Evolutionary conservation across 805 yeast species (phyloP).

Genomic region (Saccharomycopsis schoenii): DNA sequence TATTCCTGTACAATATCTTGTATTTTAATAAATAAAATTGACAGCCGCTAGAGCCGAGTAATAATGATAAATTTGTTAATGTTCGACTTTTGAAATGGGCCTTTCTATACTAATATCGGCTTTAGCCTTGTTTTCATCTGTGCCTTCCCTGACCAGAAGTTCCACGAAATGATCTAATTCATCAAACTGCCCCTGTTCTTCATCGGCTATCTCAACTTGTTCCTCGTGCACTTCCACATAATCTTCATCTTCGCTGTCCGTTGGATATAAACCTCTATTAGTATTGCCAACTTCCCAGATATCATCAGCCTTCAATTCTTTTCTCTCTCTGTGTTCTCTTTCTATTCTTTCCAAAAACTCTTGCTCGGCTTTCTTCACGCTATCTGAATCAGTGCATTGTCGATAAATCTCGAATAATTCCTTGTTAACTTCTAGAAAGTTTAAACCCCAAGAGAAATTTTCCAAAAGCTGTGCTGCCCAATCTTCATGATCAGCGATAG

Average conservation of each 20-base stretch:
- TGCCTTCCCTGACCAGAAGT: too few relatives aligned
- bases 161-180: too few relatives aligned
- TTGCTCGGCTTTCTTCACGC: conserved; percentile 62
- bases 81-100: too few relatives aligned
- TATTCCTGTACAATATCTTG: not conserved
- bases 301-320: conserved; percentile 46
- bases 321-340: conserved; percentile 52
- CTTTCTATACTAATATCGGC: too few relatives aligned
- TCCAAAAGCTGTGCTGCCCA: conserved; percentile 75
- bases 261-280: conserved; percentile 35
- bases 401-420: conserved; percentile 70
- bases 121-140: too few relatives aligned
- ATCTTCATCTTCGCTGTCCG: conserved; percentile 19
- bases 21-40: too few relatives aligned
- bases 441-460: conserved; percentile 90
- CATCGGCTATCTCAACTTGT: conserved; percentile 19
- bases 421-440: conserved; percentile 71
- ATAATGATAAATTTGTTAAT: too few relatives aligned
- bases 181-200: not conserved
- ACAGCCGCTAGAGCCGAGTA: too few relatives aligned
- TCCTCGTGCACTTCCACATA: conserved; percentile 23
- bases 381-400: conserved; percentile 69
- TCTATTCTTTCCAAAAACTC: conserved; percentile 65
- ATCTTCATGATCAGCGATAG: conserved; percentile 82
- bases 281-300: conserved; percentile 68